Base-by-base conservation (phyloP, 768 basidiomycete genomes). In the Boletus vinaceobasis region DNA sequence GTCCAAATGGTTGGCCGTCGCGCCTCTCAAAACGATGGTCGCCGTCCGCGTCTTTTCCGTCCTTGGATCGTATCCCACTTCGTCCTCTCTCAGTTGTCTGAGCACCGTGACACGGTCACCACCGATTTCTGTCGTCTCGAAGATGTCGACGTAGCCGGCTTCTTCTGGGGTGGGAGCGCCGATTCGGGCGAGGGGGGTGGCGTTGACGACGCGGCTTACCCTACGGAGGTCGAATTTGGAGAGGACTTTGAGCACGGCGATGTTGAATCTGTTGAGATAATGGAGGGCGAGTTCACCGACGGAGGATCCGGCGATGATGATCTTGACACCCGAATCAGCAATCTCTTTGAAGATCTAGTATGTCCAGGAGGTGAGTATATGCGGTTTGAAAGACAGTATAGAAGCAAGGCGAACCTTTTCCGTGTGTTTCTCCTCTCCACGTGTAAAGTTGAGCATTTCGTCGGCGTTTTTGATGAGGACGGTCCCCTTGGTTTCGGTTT, bases 401-500 rank as follows among this genome's bases (percentile, higher is more conserved):
- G 45, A 10, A 1, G 8, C 4, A 9, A 35, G 13, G 14, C 3
- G 23, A 31, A 85, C 88, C 78, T 90, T 94, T 79, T 98, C 95
- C 48, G 97, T 79, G 65, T 98, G 94, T 71, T 95, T 87, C 74
- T 99, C 97, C 73, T 99, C 97, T 17, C 93, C 97, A 4, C 83
- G 79, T 0, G 95, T 94, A 66, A 99, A 99, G 75, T 97, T 94
- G 60, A 99, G 80, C 85, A 99, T 90, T 69, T 99, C 96, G 43
- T 96, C 88, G 9, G 94, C 92, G 68, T 84, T 98, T 71, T 94
- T 92, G 63, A 99, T 82, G 44, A 99, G 80, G 11, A 98, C 97
- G 8, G 97, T 99, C 48, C 97, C 97, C 71, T 99, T 99, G 17
- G 97, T 99, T 73, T 99, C 97, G 6, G 97, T 98, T 73, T 98